phyloP scores from a whole-genome alignment of 345 rosid genomes.

The Eucalyptus erythrocorys region DNA sequence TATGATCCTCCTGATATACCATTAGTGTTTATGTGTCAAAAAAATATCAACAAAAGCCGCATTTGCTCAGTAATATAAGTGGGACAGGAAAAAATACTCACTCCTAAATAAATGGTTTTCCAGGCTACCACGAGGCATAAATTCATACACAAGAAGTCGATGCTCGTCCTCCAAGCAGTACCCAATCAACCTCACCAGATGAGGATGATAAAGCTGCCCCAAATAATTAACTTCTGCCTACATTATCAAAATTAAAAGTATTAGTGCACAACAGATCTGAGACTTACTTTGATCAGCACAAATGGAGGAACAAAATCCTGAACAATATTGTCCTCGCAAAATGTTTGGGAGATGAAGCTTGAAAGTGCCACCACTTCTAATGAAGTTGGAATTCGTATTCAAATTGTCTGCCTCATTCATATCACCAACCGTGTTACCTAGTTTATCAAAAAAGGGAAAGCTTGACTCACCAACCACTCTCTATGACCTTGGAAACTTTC shows the following conservation, averaged over 20 bases:
- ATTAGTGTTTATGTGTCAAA: background rate
- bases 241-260: background rate
- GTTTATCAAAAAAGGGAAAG: background rate
- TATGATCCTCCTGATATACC: conserved; percentile 55
- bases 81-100: conserved; percentile 11
- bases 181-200: conserved; percentile 66
- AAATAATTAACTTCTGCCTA: conserved; percentile 69
- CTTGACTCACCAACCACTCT: conserved; percentile 71
- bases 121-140: conserved; percentile 74
- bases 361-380: background rate
- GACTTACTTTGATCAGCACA: background rate
- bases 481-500: conserved; percentile 61
- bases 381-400: background rate
- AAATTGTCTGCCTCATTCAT: background rate
- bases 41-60: background rate
- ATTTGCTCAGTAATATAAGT: background rate
- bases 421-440: background rate
- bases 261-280: background rate
- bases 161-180: conserved; percentile 77
- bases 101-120: conserved; percentile 69
- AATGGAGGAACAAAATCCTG: background rate
- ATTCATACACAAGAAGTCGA: conserved; percentile 60
- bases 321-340: background rate
- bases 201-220: conserved; percentile 52
- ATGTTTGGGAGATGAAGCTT: background rate